Conservation (phyloP, 2,329 filamentous ascomycete genomes). For the Juglanconis sp. region DNA sequence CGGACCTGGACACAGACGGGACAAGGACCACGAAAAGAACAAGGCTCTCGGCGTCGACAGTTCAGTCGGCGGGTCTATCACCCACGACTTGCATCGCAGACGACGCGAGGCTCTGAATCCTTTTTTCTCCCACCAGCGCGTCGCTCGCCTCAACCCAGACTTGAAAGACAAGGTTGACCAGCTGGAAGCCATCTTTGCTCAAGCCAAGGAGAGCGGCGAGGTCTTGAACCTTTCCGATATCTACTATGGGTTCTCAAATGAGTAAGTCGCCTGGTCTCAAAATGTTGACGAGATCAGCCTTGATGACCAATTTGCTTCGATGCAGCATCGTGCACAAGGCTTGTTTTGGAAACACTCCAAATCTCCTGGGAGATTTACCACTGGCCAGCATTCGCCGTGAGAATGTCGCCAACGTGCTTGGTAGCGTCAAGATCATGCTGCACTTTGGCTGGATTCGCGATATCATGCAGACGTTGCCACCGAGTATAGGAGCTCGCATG, state of each 20-base stretch:
- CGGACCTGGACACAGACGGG: constrained; percentile 12
- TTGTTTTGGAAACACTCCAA: constrained; percentile 26
- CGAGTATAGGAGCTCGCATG: neutral
- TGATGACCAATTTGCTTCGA: neutral
- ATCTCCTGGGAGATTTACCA: constrained; percentile 23
- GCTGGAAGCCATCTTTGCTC: constrained; percentile 15
- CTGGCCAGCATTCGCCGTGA: constrained; percentile 24
- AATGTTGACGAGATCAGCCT: neutral
- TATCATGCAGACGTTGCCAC: constrained; percentile 24
- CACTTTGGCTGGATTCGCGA: constrained; percentile 29
- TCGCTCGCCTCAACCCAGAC: constrained; percentile 25
- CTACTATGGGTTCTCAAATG: constrained; percentile 28
- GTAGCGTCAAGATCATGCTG: constrained; percentile 29
- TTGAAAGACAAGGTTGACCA: constrained; percentile 25
- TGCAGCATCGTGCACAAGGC: constrained; percentile 28
- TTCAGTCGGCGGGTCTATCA: constrained; percentile 16
- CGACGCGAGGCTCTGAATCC: constrained; percentile 28
- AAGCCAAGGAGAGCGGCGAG: constrained; percentile 2
- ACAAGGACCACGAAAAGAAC: constrained; percentile 9
- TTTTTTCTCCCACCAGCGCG: constrained; percentile 29
- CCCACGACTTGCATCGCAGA: constrained; percentile 23
- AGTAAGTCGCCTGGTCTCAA: constrained; percentile 20
- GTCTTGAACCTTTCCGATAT: constrained; percentile 27
- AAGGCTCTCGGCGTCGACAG: constrained; percentile 13
- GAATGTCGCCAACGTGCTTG: constrained; percentile 27